Evolutionary conservation across 1,284 basidiomycete species (phyloP).

Genomic region (Apiotrichum sp.): DNA sequence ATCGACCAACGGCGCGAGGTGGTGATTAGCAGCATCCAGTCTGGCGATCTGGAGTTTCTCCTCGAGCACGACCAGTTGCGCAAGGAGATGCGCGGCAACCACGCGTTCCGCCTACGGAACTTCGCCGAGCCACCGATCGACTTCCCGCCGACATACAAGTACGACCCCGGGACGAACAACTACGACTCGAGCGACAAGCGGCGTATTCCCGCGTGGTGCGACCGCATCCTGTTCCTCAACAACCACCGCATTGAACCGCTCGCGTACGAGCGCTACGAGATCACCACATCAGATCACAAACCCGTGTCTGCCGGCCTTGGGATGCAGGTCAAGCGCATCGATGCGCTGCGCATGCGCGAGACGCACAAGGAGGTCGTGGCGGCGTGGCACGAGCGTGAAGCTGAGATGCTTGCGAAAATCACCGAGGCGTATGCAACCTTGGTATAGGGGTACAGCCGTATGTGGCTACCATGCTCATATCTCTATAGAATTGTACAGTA

Average conservation of each 20-base stretch:
- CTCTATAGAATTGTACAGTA: neutral
- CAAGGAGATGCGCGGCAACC: conserved; percentile 80
- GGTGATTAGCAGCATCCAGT: conserved; percentile 62
- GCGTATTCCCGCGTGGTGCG: conserved; percentile 91
- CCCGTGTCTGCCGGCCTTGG: conserved; percentile 75
- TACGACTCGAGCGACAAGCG: conserved; percentile 87
- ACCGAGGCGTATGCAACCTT: conserved; percentile 34
- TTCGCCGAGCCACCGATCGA: conserved; percentile 77
- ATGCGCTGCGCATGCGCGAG: conserved; percentile 54
- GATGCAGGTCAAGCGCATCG: conserved; percentile 65
- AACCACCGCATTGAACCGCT: conserved; percentile 58
- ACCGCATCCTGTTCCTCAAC: conserved; percentile 76
- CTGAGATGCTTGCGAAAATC: conserved; percentile 52
- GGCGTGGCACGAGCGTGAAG: conserved; percentile 59
- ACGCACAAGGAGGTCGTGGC: conserved; percentile 55
- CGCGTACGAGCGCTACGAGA: conserved; percentile 71
- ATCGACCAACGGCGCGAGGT: conserved; percentile 83
- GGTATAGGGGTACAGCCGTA: no score
- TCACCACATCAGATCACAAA: conserved; percentile 75
- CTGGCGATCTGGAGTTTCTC: conserved; percentile 61
- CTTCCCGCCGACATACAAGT: conserved; percentile 93
- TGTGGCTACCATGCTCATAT: no score
- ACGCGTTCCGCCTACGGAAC: conserved; percentile 71
- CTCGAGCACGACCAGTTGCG: conserved; percentile 78
- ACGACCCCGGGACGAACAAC: conserved; percentile 67